Evolutionary conservation across 768 basidiomycete species (phyloP), one percentile per base, ranked within the genome.

Genomic region (Suillus luteus): DNA sequence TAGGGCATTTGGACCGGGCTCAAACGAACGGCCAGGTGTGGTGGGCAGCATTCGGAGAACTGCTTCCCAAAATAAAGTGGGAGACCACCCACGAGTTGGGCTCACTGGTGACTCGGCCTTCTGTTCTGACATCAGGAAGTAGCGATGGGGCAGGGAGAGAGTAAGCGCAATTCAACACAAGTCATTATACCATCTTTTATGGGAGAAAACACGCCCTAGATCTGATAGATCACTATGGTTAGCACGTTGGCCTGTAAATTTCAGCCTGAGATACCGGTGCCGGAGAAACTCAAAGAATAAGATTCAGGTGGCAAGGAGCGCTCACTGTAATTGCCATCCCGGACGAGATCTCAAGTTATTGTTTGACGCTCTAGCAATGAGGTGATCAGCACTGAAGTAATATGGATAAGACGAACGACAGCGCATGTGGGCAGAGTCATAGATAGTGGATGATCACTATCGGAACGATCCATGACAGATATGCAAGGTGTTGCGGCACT

Each of bases 251-350:
- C 38, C 24, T 40, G 38, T 11, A 27, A 19, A 12, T 19, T 40
- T 27, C 15, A 27, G 15, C 40, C 22, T 58, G 24, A 27, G 17
- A 41, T 27, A 41, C 24, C 40, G 57, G 38, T 41, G 27, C 38
- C 38, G 22, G 37, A 41, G 24, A 58, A 51, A 58, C 57, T 58
- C 24, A 41, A 58, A 19, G 57, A 3, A 58, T 58, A 58, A 58
- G 57, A 41, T 58, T 58, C 17, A 40, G 17, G 6, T 41, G 31
- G 40, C 24, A 58, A 41, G 11, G 15, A 19, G 57, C 38, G 57
- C 55, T 58, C 55, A 10, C 38, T 27, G 24, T 22, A 24, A 17
- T 12, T 19, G 6, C 55, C 38, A 19, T 41, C 24, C 19, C 57
- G 24, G 1, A 41, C 5, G 11, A 19, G 19, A 52, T 19, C 9